Conservation (phyloP, 73 alveolate species). For the Symbiodinium pilosum region DNA sequence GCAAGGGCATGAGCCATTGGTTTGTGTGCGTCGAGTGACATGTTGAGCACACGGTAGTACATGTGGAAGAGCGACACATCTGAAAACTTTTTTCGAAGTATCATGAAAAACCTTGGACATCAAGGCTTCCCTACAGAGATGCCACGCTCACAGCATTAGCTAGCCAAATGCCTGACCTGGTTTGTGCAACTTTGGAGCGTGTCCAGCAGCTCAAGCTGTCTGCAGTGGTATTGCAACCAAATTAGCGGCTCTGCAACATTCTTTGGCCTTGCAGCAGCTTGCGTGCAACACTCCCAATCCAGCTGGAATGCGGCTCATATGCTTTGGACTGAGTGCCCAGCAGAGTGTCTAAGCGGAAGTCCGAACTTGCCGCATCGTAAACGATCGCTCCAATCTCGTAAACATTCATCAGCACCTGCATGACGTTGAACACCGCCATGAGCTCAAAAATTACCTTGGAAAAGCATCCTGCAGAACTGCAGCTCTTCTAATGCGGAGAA, state of each 20-base stretch:
- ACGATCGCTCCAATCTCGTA: constrained; percentile 50
- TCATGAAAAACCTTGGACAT: constrained; percentile 43
- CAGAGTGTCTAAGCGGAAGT: constrained; percentile 53
- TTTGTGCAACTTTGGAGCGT: background rate
- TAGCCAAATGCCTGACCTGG: background rate
- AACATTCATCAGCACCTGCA: constrained; percentile 71
- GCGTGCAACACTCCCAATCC: background rate
- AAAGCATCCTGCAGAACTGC: too few relatives aligned
- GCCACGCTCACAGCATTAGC: background rate
- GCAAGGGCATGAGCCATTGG: background rate
- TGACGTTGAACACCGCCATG: constrained; percentile 72
- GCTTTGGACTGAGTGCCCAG: background rate
- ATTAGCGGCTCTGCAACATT: constrained; percentile 80
- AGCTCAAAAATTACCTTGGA: constrained; percentile 39
- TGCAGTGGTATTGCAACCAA: constrained; percentile 79
- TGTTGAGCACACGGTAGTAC: constrained; percentile 74
- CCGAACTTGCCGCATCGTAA: constrained; percentile 33
- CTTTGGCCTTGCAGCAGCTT: constrained; percentile 36
- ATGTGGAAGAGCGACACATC: constrained; percentile 87
- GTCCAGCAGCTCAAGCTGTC: constrained; percentile 84
- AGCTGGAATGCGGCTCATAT: background rate
- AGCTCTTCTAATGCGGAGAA: too few relatives aligned
- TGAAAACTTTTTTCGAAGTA: constrained; percentile 59
- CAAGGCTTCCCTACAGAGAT: background rate
- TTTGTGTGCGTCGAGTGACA: background rate